A percentile compares a stretch with the other conserved stretches of the same genome.
phyloP scores from a whole-genome alignment of 805 yeast species.

The Clavispora carvajalis region DNA sequence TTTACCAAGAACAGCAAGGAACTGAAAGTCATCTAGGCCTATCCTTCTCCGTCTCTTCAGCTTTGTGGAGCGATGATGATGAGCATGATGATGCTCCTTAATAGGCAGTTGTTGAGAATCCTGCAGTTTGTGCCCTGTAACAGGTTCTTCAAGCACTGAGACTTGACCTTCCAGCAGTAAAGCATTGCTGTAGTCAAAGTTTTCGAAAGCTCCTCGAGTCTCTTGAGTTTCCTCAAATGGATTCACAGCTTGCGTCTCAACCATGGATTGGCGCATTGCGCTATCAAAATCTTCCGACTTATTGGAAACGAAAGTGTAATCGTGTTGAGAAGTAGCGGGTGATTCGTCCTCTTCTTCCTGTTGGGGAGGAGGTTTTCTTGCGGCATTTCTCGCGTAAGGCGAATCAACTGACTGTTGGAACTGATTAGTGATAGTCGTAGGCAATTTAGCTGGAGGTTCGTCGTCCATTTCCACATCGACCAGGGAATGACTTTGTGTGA shows the following conservation, averaged over 20 bases:
- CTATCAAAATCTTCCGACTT: slow-evolving; percentile 16
- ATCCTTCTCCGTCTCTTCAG: slow-evolving; percentile 57
- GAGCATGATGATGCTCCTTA: neutral
- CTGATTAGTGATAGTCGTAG: slow-evolving; percentile 24
- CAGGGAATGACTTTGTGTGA: neutral
- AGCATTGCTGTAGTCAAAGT: slow-evolving; percentile 25
- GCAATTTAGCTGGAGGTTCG: slow-evolving; percentile 19
- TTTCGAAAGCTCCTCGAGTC: slow-evolving; percentile 8
- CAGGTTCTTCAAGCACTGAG: neutral
- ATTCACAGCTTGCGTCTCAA: neutral
- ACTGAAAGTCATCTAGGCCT: slow-evolving; percentile 92
- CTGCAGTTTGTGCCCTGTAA: neutral
- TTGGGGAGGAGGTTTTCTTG: slow-evolving; percentile 11
- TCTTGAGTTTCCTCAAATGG: slow-evolving; percentile 7
- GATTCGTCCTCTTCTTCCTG: slow-evolving; percentile 2
- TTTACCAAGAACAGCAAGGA: slow-evolving; percentile 91
- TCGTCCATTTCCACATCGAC: slow-evolving; percentile 1
- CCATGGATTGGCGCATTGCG: neutral
- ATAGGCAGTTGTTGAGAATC: neutral
- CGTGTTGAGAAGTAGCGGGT: slow-evolving; percentile 6
- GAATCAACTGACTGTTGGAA: slow-evolving; percentile 25
- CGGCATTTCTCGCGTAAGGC: slow-evolving; percentile 16
- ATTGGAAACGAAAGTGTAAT: slow-evolving; percentile 20
- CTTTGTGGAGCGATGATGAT: slow-evolving; percentile 18
- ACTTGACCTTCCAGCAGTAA: neutral